Evolutionary conservation across 768 basidiomycete species (phyloP).

Genomic region (Lactifluus piperatus): DNA sequence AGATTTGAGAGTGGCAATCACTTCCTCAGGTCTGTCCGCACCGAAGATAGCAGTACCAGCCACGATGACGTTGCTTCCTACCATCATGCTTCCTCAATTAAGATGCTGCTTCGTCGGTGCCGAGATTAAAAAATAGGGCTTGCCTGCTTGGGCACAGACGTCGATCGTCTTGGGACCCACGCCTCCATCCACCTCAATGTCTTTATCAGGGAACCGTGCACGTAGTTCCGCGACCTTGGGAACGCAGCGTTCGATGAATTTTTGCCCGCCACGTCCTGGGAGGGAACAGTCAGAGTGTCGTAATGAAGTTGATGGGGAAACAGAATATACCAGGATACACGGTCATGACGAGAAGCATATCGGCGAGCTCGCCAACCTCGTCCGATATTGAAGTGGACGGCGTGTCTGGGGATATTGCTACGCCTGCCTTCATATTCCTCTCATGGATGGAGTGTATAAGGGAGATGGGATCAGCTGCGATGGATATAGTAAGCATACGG

Average conservation of each 20-base stretch:
- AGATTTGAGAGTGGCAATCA: conserved; percentile 65
- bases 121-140: conserved; percentile 19
- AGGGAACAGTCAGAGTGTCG: not conserved
- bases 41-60: conserved; percentile 95
- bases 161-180: conserved; percentile 88
- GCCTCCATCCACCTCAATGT: conserved; percentile 98
- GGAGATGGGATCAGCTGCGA: conserved; percentile 55
- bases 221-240: conserved; percentile 90
- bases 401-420: conserved; percentile 95
- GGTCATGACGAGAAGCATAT: conserved; percentile 98
- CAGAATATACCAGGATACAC: conserved; percentile 70
- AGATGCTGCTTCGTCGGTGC: not conserved
- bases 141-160: conserved; percentile 84
- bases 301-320: not conserved
- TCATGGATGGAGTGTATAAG: conserved; percentile 75
- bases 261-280: conserved; percentile 87
- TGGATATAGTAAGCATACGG: not conserved
- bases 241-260: conserved; percentile 88
- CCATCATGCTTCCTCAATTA: not conserved
- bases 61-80: conserved; percentile 97
- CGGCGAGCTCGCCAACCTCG: conserved; percentile 70
- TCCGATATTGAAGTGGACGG: conserved; percentile 83
- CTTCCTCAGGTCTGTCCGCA: conserved; percentile 65
- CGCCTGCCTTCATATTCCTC: conserved; percentile 87
- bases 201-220: conserved; percentile 81